phyloP scores from a whole-genome alignment of 805 yeast species.

The Starmerella etchellsii region DNA sequence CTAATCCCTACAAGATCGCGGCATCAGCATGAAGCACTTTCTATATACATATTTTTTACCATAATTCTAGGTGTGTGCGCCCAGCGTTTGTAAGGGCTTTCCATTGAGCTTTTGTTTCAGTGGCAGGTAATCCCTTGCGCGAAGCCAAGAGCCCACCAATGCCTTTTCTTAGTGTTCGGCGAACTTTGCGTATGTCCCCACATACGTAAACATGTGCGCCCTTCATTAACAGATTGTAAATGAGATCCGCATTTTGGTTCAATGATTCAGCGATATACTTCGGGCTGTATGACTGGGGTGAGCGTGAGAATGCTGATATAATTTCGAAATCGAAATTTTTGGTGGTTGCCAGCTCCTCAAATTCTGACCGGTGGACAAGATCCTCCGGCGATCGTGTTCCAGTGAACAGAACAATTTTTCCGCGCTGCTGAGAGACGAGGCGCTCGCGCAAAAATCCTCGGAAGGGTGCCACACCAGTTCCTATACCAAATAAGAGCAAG shows the following conservation, averaged over 20 bases:
- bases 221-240: conserved; percentile 9
- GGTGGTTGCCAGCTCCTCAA: not conserved
- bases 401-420: conserved; percentile 12
- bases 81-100: conserved; percentile 20
- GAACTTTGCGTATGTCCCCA: conserved; percentile 17
- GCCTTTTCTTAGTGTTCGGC: conserved; percentile 11
- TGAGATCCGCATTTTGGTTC: conserved; percentile 4
- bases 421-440: conserved; percentile 27
- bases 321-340: conserved; percentile 3
- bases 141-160: conserved; percentile 11
- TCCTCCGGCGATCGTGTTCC: conserved; percentile 16
- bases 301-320: conserved; percentile 17
- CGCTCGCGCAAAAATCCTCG: conserved; percentile 75
- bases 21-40: too few species aligned
- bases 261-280: conserved; percentile 11
- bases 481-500: conserved; percentile 71
- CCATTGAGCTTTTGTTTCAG: conserved; percentile 11
- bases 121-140: conserved; percentile 1
- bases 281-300: not conserved
- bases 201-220: conserved; percentile 18
- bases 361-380: conserved; percentile 12
- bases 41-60: conserved; percentile 26
- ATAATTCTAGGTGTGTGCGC: conserved; percentile 35
- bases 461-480: conserved; percentile 85
- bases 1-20: too few species aligned